phyloP scores from a whole-genome alignment of 495 filamentous ascomycete species.

The Hypomontagnella submonticulosa region DNA sequence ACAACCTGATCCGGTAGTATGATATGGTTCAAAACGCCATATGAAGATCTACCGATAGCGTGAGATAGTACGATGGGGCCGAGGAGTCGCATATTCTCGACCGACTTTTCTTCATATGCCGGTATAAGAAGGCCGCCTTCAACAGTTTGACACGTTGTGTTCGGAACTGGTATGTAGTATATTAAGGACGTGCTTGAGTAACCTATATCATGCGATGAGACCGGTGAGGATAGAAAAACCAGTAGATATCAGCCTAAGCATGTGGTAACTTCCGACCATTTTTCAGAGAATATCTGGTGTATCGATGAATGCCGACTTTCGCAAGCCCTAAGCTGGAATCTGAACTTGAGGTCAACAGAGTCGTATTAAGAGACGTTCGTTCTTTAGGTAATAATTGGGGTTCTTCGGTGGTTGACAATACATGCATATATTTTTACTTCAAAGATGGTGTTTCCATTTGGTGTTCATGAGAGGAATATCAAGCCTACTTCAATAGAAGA shows the following conservation, averaged over 20 bases:
- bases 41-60: slow-evolving; percentile 1
- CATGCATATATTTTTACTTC: too few relatives aligned
- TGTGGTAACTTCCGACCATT: not conserved
- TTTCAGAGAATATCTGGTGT: not conserved
- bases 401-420: too few relatives aligned
- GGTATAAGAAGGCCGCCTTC: not conserved
- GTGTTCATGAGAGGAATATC: too few relatives aligned
- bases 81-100: slow-evolving; percentile 24
- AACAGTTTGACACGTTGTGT: slow-evolving; percentile 3
- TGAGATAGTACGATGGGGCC: slow-evolving; percentile 21
- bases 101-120: slow-evolving; percentile 10
- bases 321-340: not conserved
- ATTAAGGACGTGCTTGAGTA: slow-evolving; percentile 29
- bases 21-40: slow-evolving; percentile 7
- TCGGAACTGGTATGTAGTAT: slow-evolving; percentile 4
- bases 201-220: slow-evolving; percentile 26
- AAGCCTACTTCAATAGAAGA: too few relatives aligned
- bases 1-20: slow-evolving; percentile 15
- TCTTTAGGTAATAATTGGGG: too few relatives aligned
- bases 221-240: not conserved
- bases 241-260: not conserved
- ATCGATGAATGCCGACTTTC: not conserved
- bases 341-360: too few relatives aligned
- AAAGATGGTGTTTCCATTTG: too few relatives aligned
- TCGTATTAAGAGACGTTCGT: too few relatives aligned